Percentiles rank a stretch among this genome's conserved stretches.
Conservation (phyloP, 1,284 basidiomycete species). For the Ganoderma sinense region DNA sequence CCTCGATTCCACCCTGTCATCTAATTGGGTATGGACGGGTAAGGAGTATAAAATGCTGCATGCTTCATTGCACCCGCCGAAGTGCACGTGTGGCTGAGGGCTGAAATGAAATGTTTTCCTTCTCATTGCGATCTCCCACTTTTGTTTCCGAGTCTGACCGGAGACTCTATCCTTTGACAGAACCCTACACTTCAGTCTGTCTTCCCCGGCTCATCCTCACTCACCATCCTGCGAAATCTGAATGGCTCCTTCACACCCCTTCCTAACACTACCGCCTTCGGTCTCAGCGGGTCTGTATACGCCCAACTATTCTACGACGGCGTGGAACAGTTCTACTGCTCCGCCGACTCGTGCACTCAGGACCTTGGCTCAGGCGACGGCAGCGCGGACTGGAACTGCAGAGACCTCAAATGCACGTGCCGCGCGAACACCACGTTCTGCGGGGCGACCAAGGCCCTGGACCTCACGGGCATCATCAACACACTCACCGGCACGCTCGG, state of each 20-base stretch:
- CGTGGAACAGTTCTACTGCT: conserved; percentile 86
- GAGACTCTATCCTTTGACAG: conserved; percentile 42
- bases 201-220: conserved; percentile 70
- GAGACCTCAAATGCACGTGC: conserved; percentile 79
- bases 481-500: conserved; percentile 64
- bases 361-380: conserved; percentile 47
- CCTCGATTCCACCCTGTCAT: not conserved
- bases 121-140: not conserved
- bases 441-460: conserved; percentile 53
- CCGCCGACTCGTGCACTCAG: conserved; percentile 75
- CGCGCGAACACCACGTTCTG: conserved; percentile 77
- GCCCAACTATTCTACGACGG: conserved; percentile 88
- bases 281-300: conserved; percentile 60
- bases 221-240: conserved; percentile 82
- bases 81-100: not conserved
- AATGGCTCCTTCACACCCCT: conserved; percentile 73
- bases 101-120: not conserved
- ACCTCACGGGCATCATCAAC: conserved; percentile 69
- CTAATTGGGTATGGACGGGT: not conserved
- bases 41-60: not conserved
- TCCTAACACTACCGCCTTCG: conserved; percentile 69
- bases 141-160: not conserved
- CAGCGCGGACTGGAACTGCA: conserved; percentile 69
- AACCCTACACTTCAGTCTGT: conserved; percentile 82
- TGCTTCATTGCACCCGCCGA: not conserved